Evolutionary conservation across 1,139 yeast genomes (phyloP), one percentile per base, ranked within the genome.

Genomic region (Protomyces inouyei): DNA sequence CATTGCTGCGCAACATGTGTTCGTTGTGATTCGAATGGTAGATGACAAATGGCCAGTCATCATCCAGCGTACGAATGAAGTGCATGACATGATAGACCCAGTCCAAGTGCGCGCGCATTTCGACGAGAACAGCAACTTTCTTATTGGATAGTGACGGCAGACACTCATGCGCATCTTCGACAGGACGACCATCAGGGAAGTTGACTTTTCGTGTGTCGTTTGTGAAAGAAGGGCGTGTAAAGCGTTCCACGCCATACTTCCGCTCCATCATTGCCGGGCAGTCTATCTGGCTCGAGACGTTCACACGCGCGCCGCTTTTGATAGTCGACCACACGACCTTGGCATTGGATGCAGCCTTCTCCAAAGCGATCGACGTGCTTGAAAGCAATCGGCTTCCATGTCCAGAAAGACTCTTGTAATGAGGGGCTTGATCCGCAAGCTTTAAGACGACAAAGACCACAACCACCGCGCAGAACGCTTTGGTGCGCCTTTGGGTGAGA

Each of bases 41-140:
- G 23, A 57, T 38, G 21, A 54, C n/a, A 28, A 57, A 48, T 28
- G 61, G 55, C 61, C 61, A 57, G 32, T 57, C 61, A 38, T 57
- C 55, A 6, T 36, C 55, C 8, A 57, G 55, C 9, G 37, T 46
- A 36, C 25, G 37, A 10, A 57, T 36, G 32, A 57, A 43, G 61
- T 57, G 55, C 25, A 57, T 16, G 18, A 57, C 12, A 25, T 40
- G 55, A 14, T 54, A 55, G 36, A 57, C 55, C 23, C 51, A 21
- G 18, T 51, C 51, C 9, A 55, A 40, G 9, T 57, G 40, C 16
- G 23, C 23, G 40, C 61, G 51, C 35, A 52, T 43, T 38, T 57
- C 61, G 18, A 46, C 25, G 40, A 57, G 38, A 35, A 55, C 52
- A 8, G 61, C 61, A 3, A 57, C 61, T 23, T 57, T 57, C 40